These are phyloP conservation scores for Gastrodia elata DNA, from an alignment of 106 monocot genomes.

Conservation along the genomic window DNA sequence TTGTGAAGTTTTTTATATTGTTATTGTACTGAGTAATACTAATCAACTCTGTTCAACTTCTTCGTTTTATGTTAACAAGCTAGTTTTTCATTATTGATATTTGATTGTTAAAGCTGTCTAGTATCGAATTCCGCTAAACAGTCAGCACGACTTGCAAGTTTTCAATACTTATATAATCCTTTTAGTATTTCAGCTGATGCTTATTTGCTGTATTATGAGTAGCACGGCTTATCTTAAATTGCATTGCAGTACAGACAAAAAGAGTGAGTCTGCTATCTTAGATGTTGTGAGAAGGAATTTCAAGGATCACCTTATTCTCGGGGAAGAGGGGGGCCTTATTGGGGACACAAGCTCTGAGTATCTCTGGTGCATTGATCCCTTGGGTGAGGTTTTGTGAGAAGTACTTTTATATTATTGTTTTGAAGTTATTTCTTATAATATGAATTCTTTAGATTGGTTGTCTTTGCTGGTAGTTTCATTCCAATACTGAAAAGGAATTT, in stretches of 20 bases:
- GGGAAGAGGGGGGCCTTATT: slow-evolving; percentile 96
- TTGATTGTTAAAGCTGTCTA: neutral
- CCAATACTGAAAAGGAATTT: neutral
- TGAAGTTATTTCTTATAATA: neutral
- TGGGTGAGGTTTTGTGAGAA: slow-evolving; percentile 46
- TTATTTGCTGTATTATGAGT: neutral
- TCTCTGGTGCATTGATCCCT: slow-evolving; percentile 99
- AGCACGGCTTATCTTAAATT: neutral
- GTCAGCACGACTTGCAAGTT: neutral
- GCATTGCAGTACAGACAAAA: slow-evolving; percentile 84
- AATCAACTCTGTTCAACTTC: neutral
- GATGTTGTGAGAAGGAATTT: slow-evolving; percentile 80
- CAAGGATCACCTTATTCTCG: slow-evolving; percentile 88
- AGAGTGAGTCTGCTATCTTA: slow-evolving; percentile 76
- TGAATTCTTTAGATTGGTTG: neutral
- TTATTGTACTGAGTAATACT: neutral
- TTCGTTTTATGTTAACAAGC: neutral
- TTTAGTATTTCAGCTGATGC: neutral
- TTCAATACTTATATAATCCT: neutral
- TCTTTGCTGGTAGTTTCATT: neutral
- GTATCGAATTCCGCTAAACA: neutral
- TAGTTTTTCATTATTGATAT: neutral
- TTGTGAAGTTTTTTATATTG: no score
- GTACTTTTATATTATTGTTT: neutral
- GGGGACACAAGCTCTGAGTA: slow-evolving; percentile 80